phyloP scores from a whole-genome alignment of 345 rosid genomes.

The Nephelium lappaceum region DNA sequence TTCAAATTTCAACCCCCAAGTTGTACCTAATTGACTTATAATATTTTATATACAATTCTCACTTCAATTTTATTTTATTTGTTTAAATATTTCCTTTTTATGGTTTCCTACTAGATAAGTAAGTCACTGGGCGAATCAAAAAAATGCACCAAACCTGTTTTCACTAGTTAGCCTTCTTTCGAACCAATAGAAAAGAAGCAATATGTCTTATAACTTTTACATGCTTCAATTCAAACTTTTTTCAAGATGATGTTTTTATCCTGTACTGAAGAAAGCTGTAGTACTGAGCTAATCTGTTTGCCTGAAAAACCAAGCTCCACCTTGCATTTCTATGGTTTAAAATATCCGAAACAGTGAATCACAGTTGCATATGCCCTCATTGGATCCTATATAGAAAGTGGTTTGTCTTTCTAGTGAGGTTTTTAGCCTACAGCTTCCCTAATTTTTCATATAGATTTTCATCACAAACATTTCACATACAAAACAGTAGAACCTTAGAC shows the following conservation, averaged over 20 bases:
- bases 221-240: background rate
- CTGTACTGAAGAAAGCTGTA: background rate
- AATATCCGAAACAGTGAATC: conserved; percentile 25
- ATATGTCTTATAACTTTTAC: background rate
- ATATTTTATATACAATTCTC: background rate
- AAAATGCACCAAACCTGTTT: background rate
- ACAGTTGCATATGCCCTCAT: conserved; percentile 20
- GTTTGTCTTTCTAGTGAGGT: conserved; percentile 21
- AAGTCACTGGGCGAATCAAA: background rate
- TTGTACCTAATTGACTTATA: background rate
- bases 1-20: conserved; percentile 11
- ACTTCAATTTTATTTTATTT: background rate
- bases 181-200: background rate
- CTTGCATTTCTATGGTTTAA: conserved; percentile 14
- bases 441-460: conserved; percentile 16
- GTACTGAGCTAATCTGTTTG: conserved; percentile 7
- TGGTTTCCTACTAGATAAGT: background rate
- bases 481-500: conserved; percentile 25
- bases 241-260: background rate
- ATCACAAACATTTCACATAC: conserved; percentile 19
- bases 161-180: background rate
- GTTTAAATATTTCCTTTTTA: background rate
- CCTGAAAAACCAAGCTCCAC: conserved; percentile 13
- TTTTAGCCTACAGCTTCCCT: conserved; percentile 20
- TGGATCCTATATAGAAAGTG: conserved; percentile 33